A percentile compares a stretch with the other conserved stretches of the same genome.
These are phyloP conservation scores for Saccharomycopsis schoenii DNA, from an alignment of 805 yeast genomes.

Conservation along the genomic window DNA sequence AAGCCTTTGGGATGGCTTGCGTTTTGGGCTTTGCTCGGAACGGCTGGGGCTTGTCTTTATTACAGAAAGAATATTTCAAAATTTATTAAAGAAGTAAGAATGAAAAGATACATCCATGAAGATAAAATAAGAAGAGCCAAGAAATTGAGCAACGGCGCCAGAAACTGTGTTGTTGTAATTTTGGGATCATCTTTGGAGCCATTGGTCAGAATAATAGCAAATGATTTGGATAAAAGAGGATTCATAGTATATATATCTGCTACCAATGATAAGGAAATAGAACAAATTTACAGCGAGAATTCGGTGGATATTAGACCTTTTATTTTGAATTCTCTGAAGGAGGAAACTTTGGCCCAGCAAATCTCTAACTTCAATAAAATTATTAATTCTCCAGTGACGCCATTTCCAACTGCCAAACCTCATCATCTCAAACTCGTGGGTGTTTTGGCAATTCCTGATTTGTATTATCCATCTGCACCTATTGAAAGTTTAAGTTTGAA, in stretches of 20 bases:
- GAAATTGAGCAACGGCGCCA: constrained; percentile 55
- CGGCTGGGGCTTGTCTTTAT: constrained; percentile 8
- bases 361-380: constrained; percentile 37
- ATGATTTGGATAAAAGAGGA: constrained; percentile 70
- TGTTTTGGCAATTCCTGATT: constrained; percentile 59
- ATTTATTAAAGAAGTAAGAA: constrained; percentile 5
- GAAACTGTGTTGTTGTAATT: constrained; percentile 64
- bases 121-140: constrained; percentile 43
- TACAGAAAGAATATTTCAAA: background rate
- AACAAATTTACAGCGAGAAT: constrained; percentile 45
- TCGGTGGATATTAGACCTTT: constrained; percentile 63
- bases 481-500: constrained; percentile 42
- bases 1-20: constrained; percentile 4
- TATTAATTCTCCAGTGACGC: constrained; percentile 43
- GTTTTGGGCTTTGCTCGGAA: constrained; percentile 7
- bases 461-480: constrained; percentile 60
- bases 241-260: constrained; percentile 69
- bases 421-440: constrained; percentile 52
- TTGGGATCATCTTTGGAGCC: constrained; percentile 75
- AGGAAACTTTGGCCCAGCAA: constrained; percentile 35
- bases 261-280: constrained; percentile 28
- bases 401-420: constrained; percentile 49
- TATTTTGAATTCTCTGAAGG: constrained; percentile 38
- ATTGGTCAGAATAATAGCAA: constrained; percentile 54
- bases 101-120: constrained; percentile 13